These are phyloP conservation scores for Calonectria pteridis DNA, from an alignment of 2,329 filamentous ascomycete species.

Conservation along the genomic window DNA sequence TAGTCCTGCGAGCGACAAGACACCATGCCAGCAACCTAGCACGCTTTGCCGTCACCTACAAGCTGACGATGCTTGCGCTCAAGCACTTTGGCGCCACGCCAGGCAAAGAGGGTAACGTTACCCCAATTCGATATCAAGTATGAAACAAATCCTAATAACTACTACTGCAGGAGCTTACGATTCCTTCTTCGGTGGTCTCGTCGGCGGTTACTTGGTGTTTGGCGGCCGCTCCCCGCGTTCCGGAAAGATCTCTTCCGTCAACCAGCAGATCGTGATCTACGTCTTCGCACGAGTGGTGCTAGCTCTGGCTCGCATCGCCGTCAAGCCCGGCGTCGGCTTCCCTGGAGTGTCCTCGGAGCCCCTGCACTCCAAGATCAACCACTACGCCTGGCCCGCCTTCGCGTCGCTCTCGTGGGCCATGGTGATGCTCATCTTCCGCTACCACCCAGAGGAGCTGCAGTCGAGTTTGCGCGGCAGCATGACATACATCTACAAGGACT, in stretches of 20 bases:
- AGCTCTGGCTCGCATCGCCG: conserved; percentile 83
- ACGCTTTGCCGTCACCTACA: conserved; percentile 92
- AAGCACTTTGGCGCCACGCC: conserved; percentile 70
- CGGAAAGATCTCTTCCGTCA: conserved; percentile 82
- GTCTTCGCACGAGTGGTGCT: conserved; percentile 93
- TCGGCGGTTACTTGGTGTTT: conserved; percentile 95
- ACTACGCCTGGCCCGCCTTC: conserved; percentile 92
- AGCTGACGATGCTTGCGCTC: conserved; percentile 81
- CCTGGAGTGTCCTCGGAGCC: conserved; percentile 63
- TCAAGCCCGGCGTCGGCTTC: conserved; percentile 72
- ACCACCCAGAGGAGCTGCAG: conserved; percentile 92
- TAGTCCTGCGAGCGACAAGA: conserved; percentile 87
- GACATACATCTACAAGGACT: conserved; percentile 95
- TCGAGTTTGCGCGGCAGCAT: conserved; percentile 93
- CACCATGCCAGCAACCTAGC: conserved; percentile 94
- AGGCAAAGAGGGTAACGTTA: conserved; percentile 67
- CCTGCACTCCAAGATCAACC: conserved; percentile 64
- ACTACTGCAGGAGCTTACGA: conserved; percentile 74
- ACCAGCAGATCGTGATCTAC: conserved; percentile 98
- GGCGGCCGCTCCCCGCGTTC: conserved; percentile 73
- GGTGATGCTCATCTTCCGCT: conserved; percentile 96
- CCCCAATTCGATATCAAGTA: not conserved
- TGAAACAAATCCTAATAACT: not conserved
- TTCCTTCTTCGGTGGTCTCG: conserved; percentile 85
- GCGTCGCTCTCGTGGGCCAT: conserved; percentile 90